These are phyloP conservation scores for Suillus subluteus DNA, from an alignment of 768 basidiomycete species.

Conservation along the genomic window DNA sequence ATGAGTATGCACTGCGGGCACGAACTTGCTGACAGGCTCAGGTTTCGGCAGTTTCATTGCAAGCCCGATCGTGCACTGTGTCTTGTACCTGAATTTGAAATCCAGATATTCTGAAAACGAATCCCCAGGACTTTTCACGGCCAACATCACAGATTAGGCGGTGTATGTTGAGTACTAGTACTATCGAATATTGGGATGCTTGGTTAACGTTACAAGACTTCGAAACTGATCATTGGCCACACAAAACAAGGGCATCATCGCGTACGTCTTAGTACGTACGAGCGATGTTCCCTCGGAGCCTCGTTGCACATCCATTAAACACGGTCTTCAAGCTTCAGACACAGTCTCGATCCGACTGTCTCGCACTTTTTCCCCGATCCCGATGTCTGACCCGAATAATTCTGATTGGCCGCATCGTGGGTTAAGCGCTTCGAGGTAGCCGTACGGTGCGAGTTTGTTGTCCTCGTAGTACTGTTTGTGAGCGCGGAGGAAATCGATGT, in stretches of 20 bases:
- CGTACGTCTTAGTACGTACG: background rate
- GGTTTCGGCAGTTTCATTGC: background rate
- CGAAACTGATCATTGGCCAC: background rate
- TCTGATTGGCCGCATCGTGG: constrained; percentile 6
- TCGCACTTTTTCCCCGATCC: constrained; percentile 16
- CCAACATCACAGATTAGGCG: background rate
- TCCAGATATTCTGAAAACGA: background rate
- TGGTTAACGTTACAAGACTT: background rate
- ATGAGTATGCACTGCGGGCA: background rate
- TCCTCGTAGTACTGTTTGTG: constrained; percentile 30
- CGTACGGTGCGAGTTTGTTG: constrained; percentile 24
- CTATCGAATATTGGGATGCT: background rate
- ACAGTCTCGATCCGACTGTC: background rate
- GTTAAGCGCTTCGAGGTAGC: constrained; percentile 23
- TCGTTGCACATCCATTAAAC: constrained; percentile 16
- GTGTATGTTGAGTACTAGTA: background rate
- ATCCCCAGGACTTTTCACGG: background rate
- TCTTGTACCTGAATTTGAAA: background rate
- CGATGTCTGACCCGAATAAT: constrained; percentile 11
- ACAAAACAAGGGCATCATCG: background rate
- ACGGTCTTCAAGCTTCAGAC: background rate
- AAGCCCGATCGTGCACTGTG: background rate
- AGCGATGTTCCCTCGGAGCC: background rate
- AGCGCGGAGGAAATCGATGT: constrained; percentile 25
- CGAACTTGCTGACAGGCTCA: background rate